Evolutionary conservation across 768 basidiomycete species (phyloP).

Genomic region (Imleria badia): DNA sequence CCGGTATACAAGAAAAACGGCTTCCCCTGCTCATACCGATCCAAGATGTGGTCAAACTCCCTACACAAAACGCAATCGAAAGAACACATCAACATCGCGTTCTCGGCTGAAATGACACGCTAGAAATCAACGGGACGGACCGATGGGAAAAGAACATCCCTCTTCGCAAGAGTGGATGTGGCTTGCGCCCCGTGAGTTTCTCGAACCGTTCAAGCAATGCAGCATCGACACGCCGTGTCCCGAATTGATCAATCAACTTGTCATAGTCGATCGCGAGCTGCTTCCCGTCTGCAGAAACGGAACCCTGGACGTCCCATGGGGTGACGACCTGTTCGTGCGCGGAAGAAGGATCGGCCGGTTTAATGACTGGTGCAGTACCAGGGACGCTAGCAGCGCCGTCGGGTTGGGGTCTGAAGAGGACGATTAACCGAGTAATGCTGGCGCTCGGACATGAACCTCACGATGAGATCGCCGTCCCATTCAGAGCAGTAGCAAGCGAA

Average conservation of each 20-base stretch:
- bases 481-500: constrained; percentile 26
- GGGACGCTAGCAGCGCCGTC: constrained; percentile 1
- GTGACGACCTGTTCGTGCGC: constrained; percentile 79
- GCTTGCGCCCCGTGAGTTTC: constrained; percentile 80
- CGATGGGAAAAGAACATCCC: constrained; percentile 99
- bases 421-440: neutral
- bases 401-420: constrained; percentile 13
- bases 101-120: neutral
- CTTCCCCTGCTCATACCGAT: constrained; percentile 94
- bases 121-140: constrained; percentile 41
- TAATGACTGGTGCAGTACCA: constrained; percentile 28
- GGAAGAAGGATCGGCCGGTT: constrained; percentile 30
- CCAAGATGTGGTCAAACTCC: constrained; percentile 90
- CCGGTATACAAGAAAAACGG: constrained; percentile 99
- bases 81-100: neutral
- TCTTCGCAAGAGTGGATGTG: constrained; percentile 84
- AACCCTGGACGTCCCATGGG: constrained; percentile 97
- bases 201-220: constrained; percentile 87
- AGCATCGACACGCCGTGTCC: constrained; percentile 77
- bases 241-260: constrained; percentile 92
- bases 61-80: constrained; percentile 39
- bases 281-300: constrained; percentile 82
- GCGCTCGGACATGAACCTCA: constrained; percentile 20
- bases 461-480: constrained; percentile 30
- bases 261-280: constrained; percentile 96